Percentiles rank a stretch among this genome's conserved stretches.
phyloP scores from a whole-genome alignment of 2,329 filamentous ascomycete species.

The Colletotrichum abscissum region DNA sequence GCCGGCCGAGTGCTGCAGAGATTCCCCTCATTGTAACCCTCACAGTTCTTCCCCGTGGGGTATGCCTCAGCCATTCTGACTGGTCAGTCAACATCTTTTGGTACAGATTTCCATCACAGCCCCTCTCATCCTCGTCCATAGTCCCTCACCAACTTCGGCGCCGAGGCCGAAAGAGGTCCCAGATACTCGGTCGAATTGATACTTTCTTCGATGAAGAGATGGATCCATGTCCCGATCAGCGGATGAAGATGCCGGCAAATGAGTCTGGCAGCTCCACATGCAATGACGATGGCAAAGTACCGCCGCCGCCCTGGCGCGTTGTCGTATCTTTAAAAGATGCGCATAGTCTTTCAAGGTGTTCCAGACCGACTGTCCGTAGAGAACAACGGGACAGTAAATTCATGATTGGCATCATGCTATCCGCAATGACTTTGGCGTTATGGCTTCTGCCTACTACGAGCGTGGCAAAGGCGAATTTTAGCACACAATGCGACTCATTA shows the following conservation, averaged over 20 bases:
- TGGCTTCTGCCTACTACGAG: not conserved
- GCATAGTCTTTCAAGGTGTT: too few relatives aligned
- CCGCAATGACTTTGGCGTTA: not conserved
- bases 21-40: not conserved
- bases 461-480: not conserved
- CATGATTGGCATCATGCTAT: conserved; percentile 13
- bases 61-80: accelerated
- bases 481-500: not conserved
- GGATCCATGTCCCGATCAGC: not conserved
- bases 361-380: not conserved
- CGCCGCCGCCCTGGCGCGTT: too few relatives aligned
- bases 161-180: not conserved
- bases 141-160: not conserved
- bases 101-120: not conserved
- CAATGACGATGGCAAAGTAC: not conserved
- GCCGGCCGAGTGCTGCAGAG: not conserved
- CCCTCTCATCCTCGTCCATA: not conserved
- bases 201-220: not conserved
- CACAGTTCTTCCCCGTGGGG: not conserved
- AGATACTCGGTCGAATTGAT: not conserved
- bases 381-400: not conserved
- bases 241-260: not conserved
- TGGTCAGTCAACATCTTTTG: not conserved
- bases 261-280: not conserved
- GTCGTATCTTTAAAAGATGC: not conserved